phyloP scores from a whole-genome alignment of 2,329 filamentous ascomycete species.

The Sarocladium kiliense region DNA sequence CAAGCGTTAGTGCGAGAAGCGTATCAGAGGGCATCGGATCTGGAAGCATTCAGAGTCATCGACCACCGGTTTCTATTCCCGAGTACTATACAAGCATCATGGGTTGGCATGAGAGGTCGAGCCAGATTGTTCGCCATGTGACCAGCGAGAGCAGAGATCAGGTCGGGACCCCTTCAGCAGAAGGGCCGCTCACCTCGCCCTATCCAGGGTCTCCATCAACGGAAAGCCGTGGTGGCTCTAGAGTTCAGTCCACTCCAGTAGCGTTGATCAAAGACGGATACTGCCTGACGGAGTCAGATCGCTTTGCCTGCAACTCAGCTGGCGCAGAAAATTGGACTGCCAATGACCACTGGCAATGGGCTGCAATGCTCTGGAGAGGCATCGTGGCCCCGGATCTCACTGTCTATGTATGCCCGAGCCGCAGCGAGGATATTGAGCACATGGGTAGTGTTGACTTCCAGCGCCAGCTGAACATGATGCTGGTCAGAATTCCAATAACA shows the following conservation, averaged over 20 bases:
- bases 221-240: background rate
- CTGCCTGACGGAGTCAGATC: constrained; percentile 72
- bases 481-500: constrained; percentile 42
- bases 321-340: constrained; percentile 66
- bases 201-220: background rate
- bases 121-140: constrained; percentile 58
- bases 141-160: constrained; percentile 9
- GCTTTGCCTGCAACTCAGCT: constrained; percentile 66
- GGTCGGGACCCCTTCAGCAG: background rate
- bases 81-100: constrained; percentile 40
- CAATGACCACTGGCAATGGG: constrained; percentile 96
- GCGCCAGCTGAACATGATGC: constrained; percentile 46
- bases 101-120: constrained; percentile 71
- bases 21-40: background rate
- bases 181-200: background rate
- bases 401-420: constrained; percentile 53
- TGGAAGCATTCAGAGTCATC: background rate
- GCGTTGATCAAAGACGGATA: constrained; percentile 74
- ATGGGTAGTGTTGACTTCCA: constrained; percentile 50
- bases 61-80: background rate
- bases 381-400: constrained; percentile 77
- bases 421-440: constrained; percentile 29
- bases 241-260: constrained; percentile 48
- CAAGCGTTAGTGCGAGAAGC: background rate
- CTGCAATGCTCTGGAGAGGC: constrained; percentile 88